A percentile compares a stretch with the other conserved stretches of the same genome.
Evolutionary conservation across 805 yeast genomes (phyloP).

Genomic region (Crinitomyces ghanaensis): DNA sequence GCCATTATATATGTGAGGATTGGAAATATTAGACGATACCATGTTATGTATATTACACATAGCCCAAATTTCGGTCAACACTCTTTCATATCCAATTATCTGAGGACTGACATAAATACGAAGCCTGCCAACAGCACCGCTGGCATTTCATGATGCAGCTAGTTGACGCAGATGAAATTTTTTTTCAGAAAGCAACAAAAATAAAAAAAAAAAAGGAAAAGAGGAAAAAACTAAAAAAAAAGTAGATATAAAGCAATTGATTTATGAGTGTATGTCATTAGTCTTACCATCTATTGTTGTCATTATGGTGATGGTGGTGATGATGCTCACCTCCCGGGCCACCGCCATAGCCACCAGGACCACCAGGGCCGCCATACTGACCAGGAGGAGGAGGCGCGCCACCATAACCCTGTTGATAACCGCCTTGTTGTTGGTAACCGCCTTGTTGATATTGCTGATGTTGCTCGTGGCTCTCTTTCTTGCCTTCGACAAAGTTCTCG

Average conservation of each 20-base stretch:
- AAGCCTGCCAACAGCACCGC: background rate
- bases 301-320: conserved; percentile 3
- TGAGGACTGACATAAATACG: too few species aligned
- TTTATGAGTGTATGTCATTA: background rate
- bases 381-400: too few species aligned
- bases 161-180: too few species aligned
- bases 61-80: too few species aligned
- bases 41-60: too few species aligned
- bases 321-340: background rate
- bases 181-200: too few species aligned
- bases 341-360: background rate
- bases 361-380: conserved; percentile 3
- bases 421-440: background rate
- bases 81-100: too few species aligned
- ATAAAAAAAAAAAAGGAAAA: too few species aligned
- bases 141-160: conserved; percentile 3
- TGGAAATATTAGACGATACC: too few species aligned
- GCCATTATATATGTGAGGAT: too few species aligned
- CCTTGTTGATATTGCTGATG: conserved; percentile 4
- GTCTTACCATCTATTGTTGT: conserved; percentile 1
- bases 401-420: conserved; percentile 4
- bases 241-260: background rate
- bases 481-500: too few species aligned
- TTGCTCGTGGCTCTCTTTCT: conserved; percentile 6
- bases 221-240: too few species aligned